Base-by-base conservation (phyloP, 2,329 filamentous ascomycete genomes). In the Clonostachys sp. region DNA sequence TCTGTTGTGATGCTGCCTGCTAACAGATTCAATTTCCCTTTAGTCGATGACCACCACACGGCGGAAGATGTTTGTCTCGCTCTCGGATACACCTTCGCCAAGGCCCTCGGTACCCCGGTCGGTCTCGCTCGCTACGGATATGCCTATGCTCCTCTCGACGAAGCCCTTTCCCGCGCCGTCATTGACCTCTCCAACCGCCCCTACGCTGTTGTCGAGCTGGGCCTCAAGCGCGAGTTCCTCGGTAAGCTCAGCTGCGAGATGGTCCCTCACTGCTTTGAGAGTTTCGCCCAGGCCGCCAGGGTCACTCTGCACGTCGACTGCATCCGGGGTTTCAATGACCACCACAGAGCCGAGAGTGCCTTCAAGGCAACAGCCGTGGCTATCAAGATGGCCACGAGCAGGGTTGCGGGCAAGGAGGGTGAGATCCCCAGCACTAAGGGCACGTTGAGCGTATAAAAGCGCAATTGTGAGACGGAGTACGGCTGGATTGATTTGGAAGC, bases 21-120 rank as follows among this genome's bases (percentile, higher is more conserved):
- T 39, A 20, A 24, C 44, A 12, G 13, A 45, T 17, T 5, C 42
- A 13, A 44, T 6, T 18, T 18, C 33, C 3, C 24, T 13, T 13
- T 51, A 92, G 91, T 99, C 66, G 94, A 99, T 72, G 94, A 97
- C 77, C 94, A 99, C 73, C 94, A 99, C 80, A 96, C 92, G 9
- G 87, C 91, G 53, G 94, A 99, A 75, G 94, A 99, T 65, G 87
- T 89, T 50, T 96, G 89, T 71, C 86, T 99, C 55, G 90, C 92
- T 13, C 83, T 99, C 18, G 94, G 94, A 44, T 76, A 78, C 56
- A 90, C 91, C 48, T 96, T 97, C 72, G 87, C 87, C 60, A 68
- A 77, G 44, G 89, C 91, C 14, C 81, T 99, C 40, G 86, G 87
- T 53, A 81, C 81, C 10, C 87, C 87, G 9, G 78, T 85, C 30